Evolutionary conservation across 768 basidiomycete genomes (phyloP).

Genomic region (Ephemerocybe angulata): DNA sequence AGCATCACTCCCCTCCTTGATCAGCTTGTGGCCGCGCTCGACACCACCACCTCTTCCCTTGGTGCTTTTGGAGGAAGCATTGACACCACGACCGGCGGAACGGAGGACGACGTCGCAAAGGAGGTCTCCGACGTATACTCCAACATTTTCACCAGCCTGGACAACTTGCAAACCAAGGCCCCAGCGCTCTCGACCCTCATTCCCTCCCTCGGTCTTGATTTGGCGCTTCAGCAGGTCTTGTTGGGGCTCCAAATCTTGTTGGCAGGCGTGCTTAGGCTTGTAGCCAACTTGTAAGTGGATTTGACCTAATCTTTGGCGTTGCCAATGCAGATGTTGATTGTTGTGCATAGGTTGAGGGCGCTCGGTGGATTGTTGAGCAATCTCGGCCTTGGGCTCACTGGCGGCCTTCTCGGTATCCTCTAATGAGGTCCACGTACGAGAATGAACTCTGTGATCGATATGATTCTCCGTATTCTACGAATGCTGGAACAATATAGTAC

Average conservation of each 20-base stretch:
- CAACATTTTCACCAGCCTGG: slow-evolving; percentile 1
- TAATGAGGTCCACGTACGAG: too few relatives aligned
- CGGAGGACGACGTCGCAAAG: slow-evolving; percentile 15
- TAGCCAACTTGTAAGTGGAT: slow-evolving; percentile 6
- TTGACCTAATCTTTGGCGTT: not conserved
- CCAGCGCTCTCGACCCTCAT: slow-evolving; percentile 6
- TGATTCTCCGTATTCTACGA: too few relatives aligned
- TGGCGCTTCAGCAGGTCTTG: slow-evolving; percentile 10
- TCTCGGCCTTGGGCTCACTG: not conserved
- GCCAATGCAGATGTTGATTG: not conserved
- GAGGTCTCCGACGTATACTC: slow-evolving; percentile 1
- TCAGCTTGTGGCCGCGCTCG: not conserved
- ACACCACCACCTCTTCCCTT: not conserved
- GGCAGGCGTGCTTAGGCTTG: slow-evolving; percentile 7
- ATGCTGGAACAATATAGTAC: too few relatives aligned
- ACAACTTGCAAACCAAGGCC: slow-evolving; percentile 12
- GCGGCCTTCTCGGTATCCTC: not conserved
- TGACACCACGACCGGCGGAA: slow-evolving; percentile 8
- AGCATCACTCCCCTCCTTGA: slow-evolving; percentile 8
- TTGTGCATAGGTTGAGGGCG: not conserved
- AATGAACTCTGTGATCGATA: too few relatives aligned
- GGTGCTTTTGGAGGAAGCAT: not conserved
- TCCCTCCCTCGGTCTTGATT: slow-evolving; percentile 9
- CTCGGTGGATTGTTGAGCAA: not conserved
- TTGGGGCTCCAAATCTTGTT: slow-evolving; percentile 11